phyloP scores from a whole-genome alignment of 768 basidiomycete species.

The Dioszegia aurantiaca region DNA sequence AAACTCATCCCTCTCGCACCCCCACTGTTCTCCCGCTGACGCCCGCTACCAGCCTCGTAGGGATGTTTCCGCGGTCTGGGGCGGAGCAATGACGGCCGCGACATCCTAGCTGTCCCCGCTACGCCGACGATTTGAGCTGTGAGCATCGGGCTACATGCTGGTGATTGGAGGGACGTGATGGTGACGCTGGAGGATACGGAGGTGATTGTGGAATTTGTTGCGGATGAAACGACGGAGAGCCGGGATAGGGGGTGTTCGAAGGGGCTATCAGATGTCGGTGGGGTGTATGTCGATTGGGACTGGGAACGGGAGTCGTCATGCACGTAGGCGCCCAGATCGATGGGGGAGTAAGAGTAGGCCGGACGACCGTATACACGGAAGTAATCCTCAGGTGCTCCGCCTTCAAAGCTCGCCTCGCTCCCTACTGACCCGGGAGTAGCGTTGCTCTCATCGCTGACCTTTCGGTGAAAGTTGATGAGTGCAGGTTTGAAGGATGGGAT shows the following conservation, averaged over 20 bases:
- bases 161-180: constrained; percentile 6
- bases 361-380: constrained; percentile 26
- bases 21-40: background rate
- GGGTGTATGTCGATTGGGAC: background rate
- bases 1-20: constrained; percentile 6
- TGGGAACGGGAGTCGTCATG: background rate
- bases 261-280: background rate
- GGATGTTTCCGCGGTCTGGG: constrained; percentile 12
- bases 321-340: background rate
- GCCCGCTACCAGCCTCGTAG: constrained; percentile 2
- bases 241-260: background rate
- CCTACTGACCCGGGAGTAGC: constrained; percentile 19
- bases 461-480: constrained; percentile 26
- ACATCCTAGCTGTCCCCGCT: constrained; percentile 3
- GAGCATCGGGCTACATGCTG: background rate
- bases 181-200: constrained; percentile 2
- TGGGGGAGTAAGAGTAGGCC: background rate
- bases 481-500: constrained; percentile 27
- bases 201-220: constrained; percentile 6
- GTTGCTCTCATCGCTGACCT: constrained; percentile 8
- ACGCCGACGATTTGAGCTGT: constrained; percentile 13
- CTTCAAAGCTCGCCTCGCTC: constrained; percentile 37
- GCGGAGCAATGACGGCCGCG: constrained; percentile 14
- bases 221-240: background rate
- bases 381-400: constrained; percentile 22